Conservation (phyloP, 169 alveolate genomes). For the Plasmodium adleri region DNA sequence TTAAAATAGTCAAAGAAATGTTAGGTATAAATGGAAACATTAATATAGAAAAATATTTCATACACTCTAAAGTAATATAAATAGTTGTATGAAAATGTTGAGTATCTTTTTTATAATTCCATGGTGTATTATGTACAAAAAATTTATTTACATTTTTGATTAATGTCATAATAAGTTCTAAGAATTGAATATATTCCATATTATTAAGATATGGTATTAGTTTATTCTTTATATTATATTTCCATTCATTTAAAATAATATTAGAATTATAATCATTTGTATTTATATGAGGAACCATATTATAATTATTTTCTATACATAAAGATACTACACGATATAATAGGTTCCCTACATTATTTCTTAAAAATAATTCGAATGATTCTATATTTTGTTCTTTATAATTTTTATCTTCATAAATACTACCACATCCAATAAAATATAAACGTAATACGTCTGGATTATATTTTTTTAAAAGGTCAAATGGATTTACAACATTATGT, state of each 20-base stretch:
- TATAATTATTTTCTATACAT: constrained; percentile 50
- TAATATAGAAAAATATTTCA: constrained; percentile 58
- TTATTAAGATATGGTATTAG: constrained; percentile 11
- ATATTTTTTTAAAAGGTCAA: constrained; percentile 29
- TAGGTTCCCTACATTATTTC: constrained; percentile 54
- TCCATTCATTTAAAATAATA: constrained; percentile 17
- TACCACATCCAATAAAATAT: constrained; percentile 51
- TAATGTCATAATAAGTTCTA: constrained; percentile 38
- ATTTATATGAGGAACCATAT: neutral
- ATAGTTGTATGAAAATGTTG: constrained; percentile 25
- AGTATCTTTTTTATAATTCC: constrained; percentile 28
- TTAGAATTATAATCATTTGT: neutral
- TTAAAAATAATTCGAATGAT: constrained; percentile 31
- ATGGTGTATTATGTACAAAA: constrained; percentile 39
- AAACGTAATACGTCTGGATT: constrained; percentile 36
- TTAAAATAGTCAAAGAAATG: constrained; percentile 18
- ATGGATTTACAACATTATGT: constrained; percentile 82
- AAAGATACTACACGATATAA: constrained; percentile 44
- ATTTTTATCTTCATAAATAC: constrained; percentile 63
- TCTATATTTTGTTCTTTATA: constrained; percentile 37
- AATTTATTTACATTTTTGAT: constrained; percentile 50
- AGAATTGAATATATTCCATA: constrained; percentile 35
- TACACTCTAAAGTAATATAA: constrained; percentile 54
- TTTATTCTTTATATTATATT: constrained; percentile 6
- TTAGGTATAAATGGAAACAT: constrained; percentile 59